Evolutionary conservation across 2,329 filamentous ascomycete genomes (phyloP), one percentile per base, ranked within the genome.

Genomic region (Seiridium unicorne): DNA sequence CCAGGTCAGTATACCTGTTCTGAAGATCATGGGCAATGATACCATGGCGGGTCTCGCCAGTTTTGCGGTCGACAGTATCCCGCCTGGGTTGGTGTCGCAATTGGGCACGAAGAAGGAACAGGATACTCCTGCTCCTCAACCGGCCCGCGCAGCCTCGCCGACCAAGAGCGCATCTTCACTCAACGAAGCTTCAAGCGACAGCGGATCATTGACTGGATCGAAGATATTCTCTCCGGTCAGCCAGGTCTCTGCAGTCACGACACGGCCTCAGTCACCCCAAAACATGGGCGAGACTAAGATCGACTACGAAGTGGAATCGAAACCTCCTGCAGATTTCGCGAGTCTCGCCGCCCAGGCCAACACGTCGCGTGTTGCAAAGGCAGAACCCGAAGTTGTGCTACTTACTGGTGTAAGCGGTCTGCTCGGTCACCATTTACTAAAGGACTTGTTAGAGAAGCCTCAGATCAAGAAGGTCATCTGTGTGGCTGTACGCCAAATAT

Each of bases 11-110:
- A 49, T 60, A 13, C 58, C 58, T 2, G 58, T 60, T 8, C 47
- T 60, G 11, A 56, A 60, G 58, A 60, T 60, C 54, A 63, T 63
- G 62, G 57, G 42, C 11, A 60, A 57, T 42, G 60, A 61, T 47
- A 56, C 55, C 44, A 60, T 11, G 73, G 74, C 0, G 77, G 76
- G 32, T 80, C 74, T 57, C 74, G 44, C 65, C 65, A 76, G 73
- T 72, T 81, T 26, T 31, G 58, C 58, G 4, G 44, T 51, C 42
- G 35, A 49, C 10, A 38, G 9, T 36, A 44, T 60, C 13, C 53
- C 58, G 2, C 26, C 31, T 8, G 58, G 57, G n/a, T 34, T 60
- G 31, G 35, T 59, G 11, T 48, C 57, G 4, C 18, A 6, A n/a
- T 18, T n/a, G 31, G 46, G 47, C 18, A 2, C 4, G 11, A 18